Percentiles rank a stretch among this genome's conserved stretches.
phyloP scores from a whole-genome alignment of 2,329 filamentous ascomycete genomes.

The Colletotrichum navitas region DNA sequence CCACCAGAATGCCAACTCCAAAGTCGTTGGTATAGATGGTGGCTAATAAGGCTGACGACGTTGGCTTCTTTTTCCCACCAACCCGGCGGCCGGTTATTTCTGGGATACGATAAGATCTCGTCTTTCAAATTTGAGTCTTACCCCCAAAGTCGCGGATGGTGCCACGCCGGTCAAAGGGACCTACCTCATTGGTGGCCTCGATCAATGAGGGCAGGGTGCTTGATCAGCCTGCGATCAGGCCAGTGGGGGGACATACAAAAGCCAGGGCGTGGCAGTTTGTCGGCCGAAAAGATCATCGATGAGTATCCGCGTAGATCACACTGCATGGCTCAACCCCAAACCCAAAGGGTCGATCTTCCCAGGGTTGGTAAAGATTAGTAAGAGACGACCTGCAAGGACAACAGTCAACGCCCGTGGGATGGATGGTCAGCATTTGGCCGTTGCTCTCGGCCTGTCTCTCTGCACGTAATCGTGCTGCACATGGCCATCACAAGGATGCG shows the following conservation, averaged over 20 bases:
- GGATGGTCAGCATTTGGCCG: conserved; percentile 10
- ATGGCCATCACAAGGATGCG: conserved; percentile 21
- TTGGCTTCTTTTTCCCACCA: background rate
- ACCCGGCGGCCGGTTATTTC: background rate
- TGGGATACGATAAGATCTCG: background rate
- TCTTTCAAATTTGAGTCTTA: background rate
- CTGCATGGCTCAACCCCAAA: background rate
- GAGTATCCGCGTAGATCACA: background rate
- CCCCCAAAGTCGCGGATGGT: too few relatives aligned
- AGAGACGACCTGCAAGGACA: conserved; percentile 2
- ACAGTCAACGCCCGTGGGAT: background rate
- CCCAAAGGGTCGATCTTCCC: background rate
- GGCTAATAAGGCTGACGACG: background rate
- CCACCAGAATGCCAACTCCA: background rate
- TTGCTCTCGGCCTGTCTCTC: background rate
- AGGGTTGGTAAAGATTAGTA: background rate
- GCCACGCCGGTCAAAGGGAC: background rate
- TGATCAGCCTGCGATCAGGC: background rate
- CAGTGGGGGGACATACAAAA: background rate
- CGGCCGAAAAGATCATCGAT: background rate
- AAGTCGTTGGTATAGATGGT: background rate
- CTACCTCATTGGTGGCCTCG: background rate
- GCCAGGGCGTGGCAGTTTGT: background rate
- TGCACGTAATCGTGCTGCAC: conserved; percentile 26
- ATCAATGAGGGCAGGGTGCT: background rate